Conservation (phyloP, 1,284 basidiomycete genomes). For the Ceratobasidium sp. region DNA sequence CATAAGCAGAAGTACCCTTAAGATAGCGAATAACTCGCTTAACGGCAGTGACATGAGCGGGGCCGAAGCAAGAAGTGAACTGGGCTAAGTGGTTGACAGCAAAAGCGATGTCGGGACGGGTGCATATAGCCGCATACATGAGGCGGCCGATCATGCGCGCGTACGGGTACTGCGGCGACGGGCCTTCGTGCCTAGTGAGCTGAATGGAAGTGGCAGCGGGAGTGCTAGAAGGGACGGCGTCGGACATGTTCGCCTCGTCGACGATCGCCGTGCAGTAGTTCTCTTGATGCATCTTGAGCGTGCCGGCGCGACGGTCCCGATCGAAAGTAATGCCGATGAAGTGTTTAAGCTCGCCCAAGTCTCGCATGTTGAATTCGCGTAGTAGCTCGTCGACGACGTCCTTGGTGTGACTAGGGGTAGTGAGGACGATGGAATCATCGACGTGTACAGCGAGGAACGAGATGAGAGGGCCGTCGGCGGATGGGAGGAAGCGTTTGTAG, state of each 20-base stretch:
- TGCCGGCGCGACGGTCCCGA: background rate
- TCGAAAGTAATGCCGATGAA: conserved; percentile 31
- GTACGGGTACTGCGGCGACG: background rate
- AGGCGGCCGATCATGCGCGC: conserved; percentile 33
- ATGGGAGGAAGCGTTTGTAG: background rate
- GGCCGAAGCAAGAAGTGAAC: conserved; percentile 18
- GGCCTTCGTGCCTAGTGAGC: conserved; percentile 2
- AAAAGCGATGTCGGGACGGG: conserved; percentile 39
- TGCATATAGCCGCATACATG: conserved; percentile 43
- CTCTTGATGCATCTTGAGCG: background rate
- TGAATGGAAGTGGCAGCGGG: background rate
- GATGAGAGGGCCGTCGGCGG: background rate
- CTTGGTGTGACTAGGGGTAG: background rate
- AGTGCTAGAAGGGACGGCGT: background rate
- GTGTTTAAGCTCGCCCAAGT: conserved; percentile 12
- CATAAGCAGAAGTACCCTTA: conserved; percentile 44
- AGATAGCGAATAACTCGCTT: conserved; percentile 50
- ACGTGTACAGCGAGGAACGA: conserved; percentile 24
- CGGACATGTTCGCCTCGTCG: background rate
- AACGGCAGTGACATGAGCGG: conserved; percentile 46
- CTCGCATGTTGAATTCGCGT: conserved; percentile 14
- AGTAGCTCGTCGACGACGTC: background rate
- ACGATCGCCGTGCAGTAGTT: background rate
- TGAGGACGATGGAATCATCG: conserved; percentile 26
- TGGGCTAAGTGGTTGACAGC: conserved; percentile 3